A percentile compares a stretch with the other conserved stretches of the same genome.
These are phyloP conservation scores for Nicotiana paniculata DNA, from an alignment of 257 asterid genomes.

Conservation along the genomic window DNA sequence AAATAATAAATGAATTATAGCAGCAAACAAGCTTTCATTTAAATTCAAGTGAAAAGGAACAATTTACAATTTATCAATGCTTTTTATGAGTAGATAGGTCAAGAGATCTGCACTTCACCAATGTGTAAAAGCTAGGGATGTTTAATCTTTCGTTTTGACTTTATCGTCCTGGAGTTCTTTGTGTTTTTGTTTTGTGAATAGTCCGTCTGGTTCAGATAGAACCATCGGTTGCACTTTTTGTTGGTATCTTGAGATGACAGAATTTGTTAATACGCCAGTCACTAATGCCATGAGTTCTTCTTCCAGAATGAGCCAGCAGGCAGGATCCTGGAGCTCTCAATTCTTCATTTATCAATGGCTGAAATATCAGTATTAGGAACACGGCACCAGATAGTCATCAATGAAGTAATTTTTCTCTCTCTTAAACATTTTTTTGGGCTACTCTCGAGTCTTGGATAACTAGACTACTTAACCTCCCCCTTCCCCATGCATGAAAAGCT, in stretches of 20 bases:
- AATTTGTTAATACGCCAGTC: background rate
- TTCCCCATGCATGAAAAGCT: background rate
- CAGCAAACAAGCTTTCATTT: background rate
- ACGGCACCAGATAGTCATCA: constrained; percentile 84
- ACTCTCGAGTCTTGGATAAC: background rate
- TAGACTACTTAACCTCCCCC: background rate
- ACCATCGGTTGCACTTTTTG: background rate
- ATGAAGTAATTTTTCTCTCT: constrained; percentile 51
- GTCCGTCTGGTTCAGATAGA: background rate
- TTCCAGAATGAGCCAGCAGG: constrained; percentile 74
- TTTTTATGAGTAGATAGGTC: background rate
- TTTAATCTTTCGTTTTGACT: background rate
- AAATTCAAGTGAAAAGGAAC: background rate
- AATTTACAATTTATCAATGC: background rate
- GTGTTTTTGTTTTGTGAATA: background rate
- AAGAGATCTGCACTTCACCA: background rate
- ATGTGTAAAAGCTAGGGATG: background rate
- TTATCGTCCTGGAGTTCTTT: background rate
- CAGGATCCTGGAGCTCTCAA: constrained; percentile 79
- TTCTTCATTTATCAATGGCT: constrained; percentile 92
- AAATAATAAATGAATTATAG: background rate
- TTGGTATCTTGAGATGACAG: background rate
- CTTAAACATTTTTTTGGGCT: background rate
- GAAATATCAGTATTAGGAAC: constrained; percentile 84
- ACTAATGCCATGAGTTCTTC: constrained; percentile 8